phyloP scores from a whole-genome alignment of 768 basidiomycete genomes.

The Boletus rufocinnamomeus region DNA sequence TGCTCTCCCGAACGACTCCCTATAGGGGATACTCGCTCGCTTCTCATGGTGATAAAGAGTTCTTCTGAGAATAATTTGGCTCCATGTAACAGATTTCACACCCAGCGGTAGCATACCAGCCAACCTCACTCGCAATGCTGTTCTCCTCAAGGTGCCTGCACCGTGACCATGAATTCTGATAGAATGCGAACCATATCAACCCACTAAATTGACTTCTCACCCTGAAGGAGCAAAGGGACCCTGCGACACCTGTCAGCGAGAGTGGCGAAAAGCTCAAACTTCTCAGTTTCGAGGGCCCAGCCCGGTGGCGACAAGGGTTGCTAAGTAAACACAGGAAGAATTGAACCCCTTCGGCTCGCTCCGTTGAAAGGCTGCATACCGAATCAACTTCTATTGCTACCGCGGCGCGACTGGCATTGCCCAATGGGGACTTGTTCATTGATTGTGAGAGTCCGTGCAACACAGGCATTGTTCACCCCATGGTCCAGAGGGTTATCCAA shows the following conservation, averaged over 20 bases:
- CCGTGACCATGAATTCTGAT: background rate
- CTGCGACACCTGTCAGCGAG: background rate
- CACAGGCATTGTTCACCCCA: background rate
- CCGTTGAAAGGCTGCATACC: constrained; percentile 11
- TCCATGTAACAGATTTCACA: constrained; percentile 12
- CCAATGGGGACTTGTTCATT: background rate
- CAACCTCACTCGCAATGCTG: background rate
- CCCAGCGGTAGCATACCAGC: constrained; percentile 18
- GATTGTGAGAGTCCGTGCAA: background rate
- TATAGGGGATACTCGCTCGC: background rate
- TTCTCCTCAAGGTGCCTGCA: background rate
- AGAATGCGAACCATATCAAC: background rate
- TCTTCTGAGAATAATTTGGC: background rate
- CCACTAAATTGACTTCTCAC: background rate
- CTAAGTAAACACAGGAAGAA: background rate
- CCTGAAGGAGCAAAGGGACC: background rate
- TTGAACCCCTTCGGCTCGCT: constrained; percentile 5
- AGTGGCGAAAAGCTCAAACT: constrained; percentile 1
- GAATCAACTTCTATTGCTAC: constrained; percentile 12
- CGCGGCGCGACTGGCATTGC: constrained; percentile 1
- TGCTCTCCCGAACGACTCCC: background rate
- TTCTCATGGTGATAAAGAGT: background rate
- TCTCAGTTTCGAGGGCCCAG: constrained; percentile 8
- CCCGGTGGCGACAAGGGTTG: constrained; percentile 9
- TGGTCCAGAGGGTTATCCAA: background rate